phyloP scores from a whole-genome alignment of 208 protist genomes.

The Novymonas esmeraldas region DNA sequence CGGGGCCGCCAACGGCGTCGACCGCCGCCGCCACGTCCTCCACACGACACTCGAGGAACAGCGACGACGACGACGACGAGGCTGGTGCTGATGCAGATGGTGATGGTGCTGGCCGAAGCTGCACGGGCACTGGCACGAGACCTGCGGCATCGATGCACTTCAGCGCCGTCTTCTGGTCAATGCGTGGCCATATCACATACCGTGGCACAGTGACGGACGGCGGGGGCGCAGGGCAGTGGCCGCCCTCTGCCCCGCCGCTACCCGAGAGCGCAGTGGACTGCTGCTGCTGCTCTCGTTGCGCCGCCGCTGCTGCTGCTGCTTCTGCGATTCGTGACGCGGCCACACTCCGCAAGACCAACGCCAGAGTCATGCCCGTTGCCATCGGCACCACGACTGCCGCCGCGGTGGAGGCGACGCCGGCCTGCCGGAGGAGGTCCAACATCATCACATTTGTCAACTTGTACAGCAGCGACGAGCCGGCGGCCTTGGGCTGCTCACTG shows the following conservation, averaged over 20 bases:
- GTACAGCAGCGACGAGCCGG: slow-evolving; percentile 95
- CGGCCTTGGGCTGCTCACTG: slow-evolving; percentile 97
- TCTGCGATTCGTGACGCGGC: slow-evolving; percentile 28
- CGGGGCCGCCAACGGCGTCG: slow-evolving; percentile 45
- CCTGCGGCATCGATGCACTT: slow-evolving; percentile 96
- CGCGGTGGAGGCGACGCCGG: slow-evolving; percentile 52
- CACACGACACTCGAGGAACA: slow-evolving; percentile 73
- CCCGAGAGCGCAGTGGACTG: no score
- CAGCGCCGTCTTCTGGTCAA: slow-evolving; percentile 98
- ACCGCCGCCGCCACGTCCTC: slow-evolving; percentile 74
- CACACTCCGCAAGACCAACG: slow-evolving; percentile 79
- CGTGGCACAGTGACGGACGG: slow-evolving; percentile 13
- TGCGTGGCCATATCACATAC: slow-evolving; percentile 95
- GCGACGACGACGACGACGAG: slow-evolving; percentile 30
- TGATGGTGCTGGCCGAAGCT: slow-evolving; percentile 34
- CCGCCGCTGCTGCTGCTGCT: background rate
- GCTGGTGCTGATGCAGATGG: background rate
- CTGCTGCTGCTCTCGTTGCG: background rate
- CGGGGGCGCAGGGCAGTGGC: background rate
- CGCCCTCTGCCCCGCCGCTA: background rate
- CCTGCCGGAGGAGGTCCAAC: slow-evolving; percentile 70
- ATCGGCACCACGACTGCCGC: slow-evolving; percentile 92
- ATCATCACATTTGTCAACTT: slow-evolving; percentile 92
- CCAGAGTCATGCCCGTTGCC: slow-evolving; percentile 96
- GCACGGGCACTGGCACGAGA: slow-evolving; percentile 57